Base-by-base conservation (phyloP, 2,329 filamentous ascomycete genomes). In the Alternaria brassicicola region DNA sequence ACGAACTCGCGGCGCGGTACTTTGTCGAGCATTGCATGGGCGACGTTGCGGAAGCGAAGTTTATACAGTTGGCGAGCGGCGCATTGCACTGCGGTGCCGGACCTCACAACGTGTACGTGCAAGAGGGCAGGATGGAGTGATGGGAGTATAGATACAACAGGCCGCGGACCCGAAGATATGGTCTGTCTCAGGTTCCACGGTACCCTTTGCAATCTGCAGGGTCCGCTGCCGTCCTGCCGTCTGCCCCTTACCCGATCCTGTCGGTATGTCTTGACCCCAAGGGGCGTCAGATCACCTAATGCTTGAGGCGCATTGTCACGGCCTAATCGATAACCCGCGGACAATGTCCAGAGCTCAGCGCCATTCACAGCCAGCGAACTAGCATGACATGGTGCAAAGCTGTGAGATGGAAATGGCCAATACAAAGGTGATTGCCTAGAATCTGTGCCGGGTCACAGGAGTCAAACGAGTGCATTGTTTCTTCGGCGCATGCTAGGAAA, bases 1-100 rank as follows among this genome's bases (percentile, higher is more conserved):
- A 58, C 4, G 51, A 58, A 21, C 28, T 58, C n/a, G 51, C 55
- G 9, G 55, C 55, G 38, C 38, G 47, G 38, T 55, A 55, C 31
- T 58, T 58, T 25, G 48, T 58, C 13, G 51, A 58, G 17, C 47
- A 55, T 4, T 55, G 43, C 13, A 21, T 54, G 19, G 51, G 17
- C 36, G 52, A 49, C 19, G 33, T 45, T 33, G 19, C 45, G n/a
- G 55, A 55, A 0, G 9, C 47, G 9, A 33, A 55, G 43, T 58
- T 55, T 28, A 54, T 31, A 12, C 50, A 55, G 30, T 19, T 49
- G 19, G 51, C 28, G 15, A 58, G 39, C 23, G 55, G 55, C 3
- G 55, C 55, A 23, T 35, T 58, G 51, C 43, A 46, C 19, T 58
- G 55, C 21, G 55, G 53, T 46, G 51, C 39, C 4, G 25, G 25